Evolutionary conservation across 2,329 filamentous ascomycete genomes (phyloP).

Genomic region (Penicillium sp.): DNA sequence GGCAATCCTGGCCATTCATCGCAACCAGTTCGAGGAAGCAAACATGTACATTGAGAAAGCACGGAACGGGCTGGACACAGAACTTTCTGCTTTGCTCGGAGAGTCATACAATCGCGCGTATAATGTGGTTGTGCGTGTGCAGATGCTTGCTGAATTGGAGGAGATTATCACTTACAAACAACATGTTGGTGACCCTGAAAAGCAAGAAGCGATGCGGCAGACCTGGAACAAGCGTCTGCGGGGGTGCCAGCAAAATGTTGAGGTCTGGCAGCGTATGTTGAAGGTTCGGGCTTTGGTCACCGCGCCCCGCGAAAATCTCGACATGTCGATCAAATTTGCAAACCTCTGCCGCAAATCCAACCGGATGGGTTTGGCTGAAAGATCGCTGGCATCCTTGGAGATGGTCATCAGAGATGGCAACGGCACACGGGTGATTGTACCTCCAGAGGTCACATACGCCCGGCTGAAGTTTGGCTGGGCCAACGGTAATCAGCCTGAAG

Average conservation of each 20-base stretch:
- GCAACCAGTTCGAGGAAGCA: slow-evolving; percentile 91
- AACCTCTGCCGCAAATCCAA: slow-evolving; percentile 96
- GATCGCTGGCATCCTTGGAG: slow-evolving; percentile 86
- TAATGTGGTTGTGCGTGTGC: slow-evolving; percentile 92
- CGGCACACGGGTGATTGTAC: slow-evolving; percentile 36
- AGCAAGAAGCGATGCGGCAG: slow-evolving; percentile 81
- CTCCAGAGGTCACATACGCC: slow-evolving; percentile 87
- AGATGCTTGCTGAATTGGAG: slow-evolving; percentile 98
- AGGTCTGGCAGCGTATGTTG: slow-evolving; percentile 98
- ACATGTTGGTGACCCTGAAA: slow-evolving; percentile 68
- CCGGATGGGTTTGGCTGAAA: slow-evolving; percentile 89
- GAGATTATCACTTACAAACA: slow-evolving; percentile 99
- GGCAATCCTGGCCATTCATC: slow-evolving; percentile 87
- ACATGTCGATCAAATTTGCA: slow-evolving; percentile 99
- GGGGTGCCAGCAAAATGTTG: slow-evolving; percentile 92
- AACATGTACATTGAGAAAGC: slow-evolving; percentile 85
- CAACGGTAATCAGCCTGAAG: slow-evolving; percentile 60
- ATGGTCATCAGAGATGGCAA: slow-evolving; percentile 53
- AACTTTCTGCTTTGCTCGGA: slow-evolving; percentile 91
- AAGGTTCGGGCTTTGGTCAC: slow-evolving; percentile 91
- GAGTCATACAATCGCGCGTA: slow-evolving; percentile 98
- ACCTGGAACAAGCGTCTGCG: slow-evolving; percentile 96
- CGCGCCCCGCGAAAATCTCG: slow-evolving; percentile 83
- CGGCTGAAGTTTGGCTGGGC: slow-evolving; percentile 97
- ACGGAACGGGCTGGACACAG: slow-evolving; percentile 87